Base-by-base conservation (phyloP, 2,329 filamentous ascomycete species). In the Aspergillus sp. region DNA sequence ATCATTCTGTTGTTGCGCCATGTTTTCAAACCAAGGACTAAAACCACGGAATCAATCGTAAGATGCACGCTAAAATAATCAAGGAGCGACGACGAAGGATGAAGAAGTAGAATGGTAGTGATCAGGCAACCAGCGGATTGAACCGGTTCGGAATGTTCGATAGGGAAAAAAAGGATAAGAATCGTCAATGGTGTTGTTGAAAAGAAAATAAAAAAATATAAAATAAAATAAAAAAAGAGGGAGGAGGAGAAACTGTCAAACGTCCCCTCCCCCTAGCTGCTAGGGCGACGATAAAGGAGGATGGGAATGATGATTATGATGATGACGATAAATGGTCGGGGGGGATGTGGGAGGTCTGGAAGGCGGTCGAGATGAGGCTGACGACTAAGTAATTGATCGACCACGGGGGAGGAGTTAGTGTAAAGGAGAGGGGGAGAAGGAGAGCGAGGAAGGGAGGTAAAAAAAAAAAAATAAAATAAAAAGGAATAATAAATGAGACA, bases 1-100 rank as follows among this genome's bases (percentile, higher is more conserved):
- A 44, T 68, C 63, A 42, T 57, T 56, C 45, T 63, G 60, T 52
- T 66, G 62, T 55, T 67, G 67, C 44, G 64, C 61, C 66, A 70
- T 67, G 46, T 44, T 57, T 43, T n/a, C 36, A 11, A 40, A 49
- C 49, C 32, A 49, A 42, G 8, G 3, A n/a, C 31, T 32, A 8
- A 32, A 32, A 19, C 29, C 30, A 39, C 29, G 29, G 27, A 29
- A 39, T 30, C 28, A 4, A 8, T 32, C 31, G 31, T 2, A 32
- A 19, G 19, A 19, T 19, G 19, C 19, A 19, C 19, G 19, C 19
- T 19, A 19, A 19, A 19, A 2, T 19, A 19, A 19, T 19, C 19
- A 19, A 19, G 19, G 19, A 19, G 19, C 19, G 19, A 19, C 19
- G 19, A 19, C 19, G 19, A 19, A 19, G 19, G 19, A 19, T 19